Conservation (phyloP, 2,329 filamentous ascomycete genomes). For the Fusarium xylarioides region DNA sequence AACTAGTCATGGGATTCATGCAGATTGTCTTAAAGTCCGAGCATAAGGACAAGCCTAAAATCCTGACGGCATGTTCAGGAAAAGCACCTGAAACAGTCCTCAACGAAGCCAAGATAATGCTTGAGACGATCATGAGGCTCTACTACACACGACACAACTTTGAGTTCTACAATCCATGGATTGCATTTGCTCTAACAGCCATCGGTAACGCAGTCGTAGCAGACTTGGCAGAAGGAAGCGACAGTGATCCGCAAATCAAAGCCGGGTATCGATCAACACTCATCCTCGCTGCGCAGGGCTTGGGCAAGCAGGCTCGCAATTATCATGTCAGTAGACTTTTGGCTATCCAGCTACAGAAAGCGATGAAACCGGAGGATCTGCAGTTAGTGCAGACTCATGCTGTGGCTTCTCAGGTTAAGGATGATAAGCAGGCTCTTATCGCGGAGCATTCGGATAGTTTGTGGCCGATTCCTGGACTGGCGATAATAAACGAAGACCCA, state of each 20-base stretch:
- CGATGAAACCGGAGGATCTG: neutral
- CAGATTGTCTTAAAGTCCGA: neutral
- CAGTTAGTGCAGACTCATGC: neutral
- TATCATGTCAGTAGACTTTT: neutral
- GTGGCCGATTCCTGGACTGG: neutral
- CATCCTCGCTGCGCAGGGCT: neutral
- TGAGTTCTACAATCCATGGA: neutral
- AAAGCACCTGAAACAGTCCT: neutral
- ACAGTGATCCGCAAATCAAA: neutral
- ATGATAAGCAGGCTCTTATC: neutral
- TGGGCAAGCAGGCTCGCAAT: neutral
- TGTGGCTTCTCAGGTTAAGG: neutral
- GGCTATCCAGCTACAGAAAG: neutral
- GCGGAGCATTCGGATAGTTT: neutral
- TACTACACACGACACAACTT: neutral
- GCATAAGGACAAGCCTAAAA: neutral
- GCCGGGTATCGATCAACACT: neutral
- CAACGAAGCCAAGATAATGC: neutral
- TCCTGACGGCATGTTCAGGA: neutral
- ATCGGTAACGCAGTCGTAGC: neutral
- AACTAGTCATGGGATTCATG: neutral
- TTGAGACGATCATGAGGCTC: neutral
- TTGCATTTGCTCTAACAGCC: neutral
- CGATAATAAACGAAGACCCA: accelerated
- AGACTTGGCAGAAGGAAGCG: neutral